Evolutionary conservation across 345 rosid genomes (phyloP).

Genomic region (Schrenkiella parvula): DNA sequence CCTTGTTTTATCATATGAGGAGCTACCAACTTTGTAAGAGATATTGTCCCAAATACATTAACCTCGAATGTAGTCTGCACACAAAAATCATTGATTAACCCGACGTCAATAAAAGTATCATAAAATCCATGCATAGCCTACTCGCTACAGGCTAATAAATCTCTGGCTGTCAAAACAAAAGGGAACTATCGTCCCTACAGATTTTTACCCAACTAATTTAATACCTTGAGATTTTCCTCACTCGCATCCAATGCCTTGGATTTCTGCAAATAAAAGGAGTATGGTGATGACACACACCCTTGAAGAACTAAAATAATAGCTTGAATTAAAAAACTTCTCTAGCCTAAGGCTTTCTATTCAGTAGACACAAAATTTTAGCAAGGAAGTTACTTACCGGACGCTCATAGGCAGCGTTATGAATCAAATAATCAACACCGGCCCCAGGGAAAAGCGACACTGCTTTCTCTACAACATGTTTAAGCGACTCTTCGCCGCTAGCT

Average conservation of each 20-base stretch:
- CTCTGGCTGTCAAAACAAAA: not conserved
- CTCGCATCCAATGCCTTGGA: conserved; percentile 62
- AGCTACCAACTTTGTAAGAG: conserved; percentile 75
- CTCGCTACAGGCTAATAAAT: conserved; percentile 1
- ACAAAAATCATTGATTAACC: conserved; percentile 7
- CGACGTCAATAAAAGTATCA: not conserved
- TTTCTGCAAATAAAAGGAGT: conserved; percentile 55
- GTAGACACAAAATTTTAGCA: not conserved
- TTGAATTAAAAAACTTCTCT: not conserved
- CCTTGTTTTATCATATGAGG: conserved; percentile 79
- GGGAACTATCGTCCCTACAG: not conserved
- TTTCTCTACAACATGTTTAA: conserved; percentile 63
- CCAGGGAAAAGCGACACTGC: conserved; percentile 66
- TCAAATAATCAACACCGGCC: conserved; percentile 73
- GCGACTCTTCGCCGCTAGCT: conserved; percentile 70
- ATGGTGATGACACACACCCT: not conserved
- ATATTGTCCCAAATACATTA: conserved; percentile 84
- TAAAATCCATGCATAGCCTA: not conserved
- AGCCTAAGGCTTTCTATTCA: not conserved
- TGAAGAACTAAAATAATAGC: not conserved
- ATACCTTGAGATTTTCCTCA: conserved; percentile 79
- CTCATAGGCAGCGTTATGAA: conserved; percentile 93
- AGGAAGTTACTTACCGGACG: conserved; percentile 63
- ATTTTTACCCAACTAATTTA: not conserved
- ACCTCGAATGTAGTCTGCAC: conserved; percentile 71